Base-by-base conservation (phyloP, 495 filamentous ascomycete species). In the Chaetomidium leptoderma region DNA sequence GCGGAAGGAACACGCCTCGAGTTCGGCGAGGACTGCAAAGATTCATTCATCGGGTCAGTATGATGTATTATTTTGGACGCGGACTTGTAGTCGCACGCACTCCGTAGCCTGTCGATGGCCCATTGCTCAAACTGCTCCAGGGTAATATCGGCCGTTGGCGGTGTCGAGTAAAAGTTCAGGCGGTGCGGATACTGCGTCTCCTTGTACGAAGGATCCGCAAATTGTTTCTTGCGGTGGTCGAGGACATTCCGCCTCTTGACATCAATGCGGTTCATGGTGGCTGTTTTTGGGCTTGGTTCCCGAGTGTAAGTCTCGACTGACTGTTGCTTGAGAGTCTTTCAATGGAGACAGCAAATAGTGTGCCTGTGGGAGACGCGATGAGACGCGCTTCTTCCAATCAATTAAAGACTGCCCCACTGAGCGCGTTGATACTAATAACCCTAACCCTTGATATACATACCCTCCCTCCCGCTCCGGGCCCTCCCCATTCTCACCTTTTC, bases 41-140 rank as follows among this genome's bases (percentile, higher is more conserved):
- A 53, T 14, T 16, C 2, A 16, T n/a, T 3, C 2, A n/a, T 17
- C 26, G 16, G 2, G 9, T 49, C 4, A 49, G 46, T 33, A 14
- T 11, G 16, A 2, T 0, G 1, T 6, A 3, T 10, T 21, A 4
- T 21, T 2, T n/a, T n/a, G n/a, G n/a, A n/a, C n/a, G n/a, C n/a
- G n/a, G n/a, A n/a, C 14, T 10, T 16, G 4, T 24, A 5, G 26
- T 14, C 52, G 43, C 33, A 61, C 72, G 51, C 75, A 93, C 91
- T 76, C 63, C 87, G 85, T 58, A 99, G 64, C 46, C 95, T 82
- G 66, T 95, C 86, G 64, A 99, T 97, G n/a, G 92, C 95, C 95
- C 95, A 99, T 81, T 96, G 89, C 66, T 99, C 95, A 66, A 99
- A 99, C 65, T 97, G 83, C 70, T 99, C 95, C 44, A 99, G 86